A percentile compares a stretch with the other conserved stretches of the same genome.
phyloP scores from a whole-genome alignment of 768 basidiomycete species.

The Suillus americanus region DNA sequence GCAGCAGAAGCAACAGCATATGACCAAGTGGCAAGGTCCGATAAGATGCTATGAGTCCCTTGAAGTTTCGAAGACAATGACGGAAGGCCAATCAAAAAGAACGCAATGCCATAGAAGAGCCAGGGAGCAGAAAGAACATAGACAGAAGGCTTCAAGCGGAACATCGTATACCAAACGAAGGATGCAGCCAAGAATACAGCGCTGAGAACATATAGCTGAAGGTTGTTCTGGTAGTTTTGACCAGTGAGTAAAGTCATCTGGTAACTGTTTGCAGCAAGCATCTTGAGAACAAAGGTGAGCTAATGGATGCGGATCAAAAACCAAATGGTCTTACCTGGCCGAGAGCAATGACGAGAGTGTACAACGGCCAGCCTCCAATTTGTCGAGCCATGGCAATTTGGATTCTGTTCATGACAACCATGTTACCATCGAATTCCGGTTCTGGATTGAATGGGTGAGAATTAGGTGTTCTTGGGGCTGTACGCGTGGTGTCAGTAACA shows the following conservation, averaged over 20 bases:
- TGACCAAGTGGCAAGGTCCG: slow-evolving; percentile 83
- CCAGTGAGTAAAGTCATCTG: slow-evolving; percentile 91
- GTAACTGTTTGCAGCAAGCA: slow-evolving; percentile 91
- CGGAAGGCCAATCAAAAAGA: slow-evolving; percentile 89
- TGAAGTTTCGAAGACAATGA: slow-evolving; percentile 63
- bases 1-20: slow-evolving; percentile 94
- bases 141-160: slow-evolving; percentile 84
- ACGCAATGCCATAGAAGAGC: slow-evolving; percentile 88
- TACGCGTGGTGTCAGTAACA: slow-evolving; percentile 5
- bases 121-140: slow-evolving; percentile 86
- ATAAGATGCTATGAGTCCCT: slow-evolving; percentile 61
- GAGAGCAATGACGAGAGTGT: slow-evolving; percentile 83
- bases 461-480: slow-evolving; percentile 47
- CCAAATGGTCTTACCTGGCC: slow-evolving; percentile 57
- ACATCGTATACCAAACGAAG: slow-evolving; percentile 86
- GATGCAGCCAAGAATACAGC: slow-evolving; percentile 85
- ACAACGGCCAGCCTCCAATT: slow-evolving; percentile 85
- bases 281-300: slow-evolving; percentile 37
- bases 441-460: slow-evolving; percentile 51
- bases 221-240: slow-evolving; percentile 74
- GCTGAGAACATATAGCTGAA: slow-evolving; percentile 90
- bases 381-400: slow-evolving; percentile 85
- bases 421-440: slow-evolving; percentile 53
- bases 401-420: slow-evolving; percentile 76
- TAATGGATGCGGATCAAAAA: background rate